Evolutionary conservation across 345 rosid species (phyloP), one percentile per base, ranked within the genome.

Genomic region (Turnera subulata): DNA sequence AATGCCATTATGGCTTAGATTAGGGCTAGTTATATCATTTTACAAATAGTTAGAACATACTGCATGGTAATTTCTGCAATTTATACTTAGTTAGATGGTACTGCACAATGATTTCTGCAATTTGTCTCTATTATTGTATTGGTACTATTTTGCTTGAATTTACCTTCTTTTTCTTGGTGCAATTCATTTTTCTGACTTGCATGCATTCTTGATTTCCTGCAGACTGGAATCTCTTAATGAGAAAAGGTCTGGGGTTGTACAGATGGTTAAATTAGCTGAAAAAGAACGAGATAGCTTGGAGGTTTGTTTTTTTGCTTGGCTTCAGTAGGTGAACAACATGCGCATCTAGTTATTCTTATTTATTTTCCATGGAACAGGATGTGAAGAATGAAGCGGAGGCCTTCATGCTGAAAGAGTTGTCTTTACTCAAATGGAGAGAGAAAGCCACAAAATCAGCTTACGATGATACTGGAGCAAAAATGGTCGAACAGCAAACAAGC

Each of bases 181-280:
- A 52, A 46, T 15, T 45, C 7, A 19, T 8, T 22, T 19, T 39
- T 11, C 47, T 56, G 8, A 17, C 35, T 26, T 46, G 15, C 10
- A n/a, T 12, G 5, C 6, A 10, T 6, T 12, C 35, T 46, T 17
- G 33, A 29, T 14, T 44, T 2, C 44, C 48, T 12, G 18, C 66
- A 89, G 99, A 84, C 76, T 93, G 51, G 97, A 93, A 70, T 75
- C 83, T 53, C 91, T 93, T 61, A 85, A 81, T 61, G 99, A 89
- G 56, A 85, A 81, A 71, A 82, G 99, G 58, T 82, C 96, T 48
- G 88, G 99, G 68, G 97, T 93, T 55, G 99, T 93, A 57, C 99
- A 89, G 67, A 85, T 93, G 96, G 99, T 93, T 66, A 93, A 93
- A 73, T 50, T 93, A 69, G 92, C 96, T 4, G 99, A 93, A 75